phyloP scores from a whole-genome alignment of 176 grass and related monocot species.

The Ananas comosus region DNA sequence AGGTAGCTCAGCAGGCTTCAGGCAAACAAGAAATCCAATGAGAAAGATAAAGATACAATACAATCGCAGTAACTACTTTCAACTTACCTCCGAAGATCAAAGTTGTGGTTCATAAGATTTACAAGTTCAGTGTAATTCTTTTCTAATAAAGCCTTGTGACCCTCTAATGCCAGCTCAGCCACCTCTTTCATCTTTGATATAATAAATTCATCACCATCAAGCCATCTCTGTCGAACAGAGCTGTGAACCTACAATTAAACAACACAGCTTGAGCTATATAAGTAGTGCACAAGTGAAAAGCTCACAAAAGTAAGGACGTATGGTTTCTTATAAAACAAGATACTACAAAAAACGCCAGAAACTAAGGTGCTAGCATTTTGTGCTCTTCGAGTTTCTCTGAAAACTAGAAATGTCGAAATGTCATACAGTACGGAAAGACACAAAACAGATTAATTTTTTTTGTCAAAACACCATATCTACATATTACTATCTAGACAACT shows the following conservation, averaged over 20 bases:
- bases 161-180: conserved; percentile 42
- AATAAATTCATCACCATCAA: conserved; percentile 50
- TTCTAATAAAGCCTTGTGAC: conserved; percentile 35
- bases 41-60: conserved; percentile 2
- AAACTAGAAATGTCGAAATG: no score
- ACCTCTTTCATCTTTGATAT: conserved; percentile 69
- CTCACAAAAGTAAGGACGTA: neutral
- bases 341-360: neutral
- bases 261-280: neutral
- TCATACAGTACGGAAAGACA: no score
- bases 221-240: conserved; percentile 70
- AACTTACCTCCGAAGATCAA: conserved; percentile 52
- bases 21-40: conserved; percentile 1
- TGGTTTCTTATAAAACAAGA: neutral
- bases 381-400: no score
- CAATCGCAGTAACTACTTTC: neutral
- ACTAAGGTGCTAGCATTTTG: no score
- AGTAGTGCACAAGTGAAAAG: neutral
- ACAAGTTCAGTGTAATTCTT: conserved; percentile 39
- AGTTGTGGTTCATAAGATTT: conserved; percentile 61
- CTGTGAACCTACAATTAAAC: conserved; percentile 52
- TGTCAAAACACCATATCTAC: no score
- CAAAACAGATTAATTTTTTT: no score
- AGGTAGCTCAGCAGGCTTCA: neutral
- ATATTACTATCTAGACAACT: no score